Evolutionary conservation across 2,329 filamentous ascomycete species (phyloP), one percentile per base, ranked within the genome.

Genomic region (Botryotinia globosa): DNA sequence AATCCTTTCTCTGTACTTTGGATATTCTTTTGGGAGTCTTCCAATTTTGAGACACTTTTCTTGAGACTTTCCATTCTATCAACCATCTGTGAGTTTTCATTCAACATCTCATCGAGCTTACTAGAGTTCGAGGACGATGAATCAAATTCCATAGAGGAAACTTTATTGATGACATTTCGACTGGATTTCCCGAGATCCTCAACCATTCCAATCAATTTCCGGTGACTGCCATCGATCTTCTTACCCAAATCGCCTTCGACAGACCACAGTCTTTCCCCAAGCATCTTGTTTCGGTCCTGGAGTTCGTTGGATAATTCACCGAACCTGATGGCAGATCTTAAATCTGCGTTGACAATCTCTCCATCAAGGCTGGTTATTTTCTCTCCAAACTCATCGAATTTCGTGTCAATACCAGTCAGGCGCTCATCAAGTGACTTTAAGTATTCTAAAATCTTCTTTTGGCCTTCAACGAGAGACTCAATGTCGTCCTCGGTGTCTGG

Each of bases 301-400:
- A 77, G 72, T 58, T 77, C 76, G 69, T 77, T 77, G 14, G 74
- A 76, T n/a, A 77, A 67, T 42, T 77, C 76, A 16, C 76, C 76
- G 59, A 77, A 77, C 5, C 76, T 66, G 32, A 77, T 74, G 18
- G 76, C 76, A 20, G 76, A 76, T 58, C 75, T 71, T 51, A 77
- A 54, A 66, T 77, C 76, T 8, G 74, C 74, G 70, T 74, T 74
- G 7, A 74, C 74, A 20, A 76, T 71, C 56, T 73, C 67, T 20
- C 74, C 74, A 37, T 76, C 74, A 18, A 77, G 69, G 62, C 70
- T 69, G 22, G 75, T 72, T 22, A 75, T 62, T 22, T 73, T 74
- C 29, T 74, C 72, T 20, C 75, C 75, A 44, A 76, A 62, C 9
- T 72, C 72, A 18, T 76, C 71, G 6, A 77, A 54, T 32, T 73